Evolutionary conservation across 805 yeast genomes (phyloP).

Genomic region (Starmerella powellii): DNA sequence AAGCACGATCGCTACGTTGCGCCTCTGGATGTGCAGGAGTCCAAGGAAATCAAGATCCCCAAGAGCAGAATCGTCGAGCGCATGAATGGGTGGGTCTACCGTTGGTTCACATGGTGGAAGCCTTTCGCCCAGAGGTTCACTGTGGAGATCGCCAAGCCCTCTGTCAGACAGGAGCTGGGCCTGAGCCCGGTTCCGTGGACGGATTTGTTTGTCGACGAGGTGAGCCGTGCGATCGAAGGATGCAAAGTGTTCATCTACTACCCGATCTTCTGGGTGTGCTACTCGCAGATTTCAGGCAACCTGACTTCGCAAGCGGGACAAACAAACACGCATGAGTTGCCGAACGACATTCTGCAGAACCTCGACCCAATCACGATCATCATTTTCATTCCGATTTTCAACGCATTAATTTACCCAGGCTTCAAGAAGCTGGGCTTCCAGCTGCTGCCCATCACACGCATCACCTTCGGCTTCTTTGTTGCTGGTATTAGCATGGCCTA

Average conservation of each 20-base stretch:
- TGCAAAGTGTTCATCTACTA: slow-evolving; percentile 62
- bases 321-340: slow-evolving; percentile 64
- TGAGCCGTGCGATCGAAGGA: slow-evolving; percentile 49
- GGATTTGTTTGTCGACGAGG: slow-evolving; percentile 64
- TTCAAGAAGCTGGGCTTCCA: slow-evolving; percentile 39
- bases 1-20: slow-evolving; percentile 9
- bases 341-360: slow-evolving; percentile 68
- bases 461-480: slow-evolving; percentile 55
- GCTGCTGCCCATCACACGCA: slow-evolving; percentile 61
- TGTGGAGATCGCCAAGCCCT: slow-evolving; percentile 47
- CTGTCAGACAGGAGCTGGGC: slow-evolving; percentile 37
- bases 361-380: slow-evolving; percentile 66
- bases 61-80: slow-evolving; percentile 2
- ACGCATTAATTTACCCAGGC: slow-evolving; percentile 44
- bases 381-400: slow-evolving; percentile 64
- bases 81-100: slow-evolving; percentile 10
- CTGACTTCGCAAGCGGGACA: slow-evolving; percentile 63
- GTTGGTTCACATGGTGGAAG: slow-evolving; percentile 13
- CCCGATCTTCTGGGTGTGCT: slow-evolving; percentile 64
- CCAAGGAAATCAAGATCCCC: slow-evolving; percentile 2
- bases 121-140: slow-evolving; percentile 22
- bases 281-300: slow-evolving; percentile 61
- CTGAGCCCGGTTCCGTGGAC: slow-evolving; percentile 41
- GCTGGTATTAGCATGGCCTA: slow-evolving; percentile 57
- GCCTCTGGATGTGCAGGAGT: not conserved